Evolutionary conservation across 768 basidiomycete genomes (phyloP).

Genomic region (Megacollybia marginata): DNA sequence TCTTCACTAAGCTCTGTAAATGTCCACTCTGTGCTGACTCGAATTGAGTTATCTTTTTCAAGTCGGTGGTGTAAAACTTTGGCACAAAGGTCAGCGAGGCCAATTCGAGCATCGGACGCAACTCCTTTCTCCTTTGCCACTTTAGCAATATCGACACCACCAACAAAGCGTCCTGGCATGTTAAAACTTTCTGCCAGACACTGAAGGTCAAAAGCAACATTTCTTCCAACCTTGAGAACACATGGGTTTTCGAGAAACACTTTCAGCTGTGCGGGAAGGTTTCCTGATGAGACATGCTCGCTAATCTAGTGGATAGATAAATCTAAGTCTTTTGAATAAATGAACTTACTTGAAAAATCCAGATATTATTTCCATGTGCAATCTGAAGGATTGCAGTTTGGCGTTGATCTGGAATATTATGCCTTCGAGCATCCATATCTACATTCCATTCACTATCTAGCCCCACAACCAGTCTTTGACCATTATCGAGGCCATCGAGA

Average conservation of each 20-base stretch:
- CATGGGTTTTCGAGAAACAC: neutral
- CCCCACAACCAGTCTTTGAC: constrained; percentile 3
- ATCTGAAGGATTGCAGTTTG: constrained; percentile 15
- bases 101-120: neutral
- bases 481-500: too few relatives aligned
- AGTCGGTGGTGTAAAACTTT: neutral
- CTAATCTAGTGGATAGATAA: too few relatives aligned
- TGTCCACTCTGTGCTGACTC: neutral
- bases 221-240: neutral
- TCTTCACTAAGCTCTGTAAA: neutral
- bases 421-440: constrained; percentile 9
- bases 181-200: neutral
- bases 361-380: constrained; percentile 12
- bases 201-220: neutral
- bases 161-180: neutral
- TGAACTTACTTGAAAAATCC: constrained; percentile 15
- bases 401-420: neutral
- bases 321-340: too few relatives aligned
- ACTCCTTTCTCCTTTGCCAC: neutral
- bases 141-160: neutral
- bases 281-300: too few relatives aligned
- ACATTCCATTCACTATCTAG: constrained; percentile 21
- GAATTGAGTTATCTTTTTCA: neutral
- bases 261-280: neutral
- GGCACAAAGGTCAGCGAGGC: neutral